These are phyloP conservation scores for Pyrenochaeta sp. DNA, from an alignment of 2,329 filamentous ascomycete species.

Conservation along the genomic window DNA sequence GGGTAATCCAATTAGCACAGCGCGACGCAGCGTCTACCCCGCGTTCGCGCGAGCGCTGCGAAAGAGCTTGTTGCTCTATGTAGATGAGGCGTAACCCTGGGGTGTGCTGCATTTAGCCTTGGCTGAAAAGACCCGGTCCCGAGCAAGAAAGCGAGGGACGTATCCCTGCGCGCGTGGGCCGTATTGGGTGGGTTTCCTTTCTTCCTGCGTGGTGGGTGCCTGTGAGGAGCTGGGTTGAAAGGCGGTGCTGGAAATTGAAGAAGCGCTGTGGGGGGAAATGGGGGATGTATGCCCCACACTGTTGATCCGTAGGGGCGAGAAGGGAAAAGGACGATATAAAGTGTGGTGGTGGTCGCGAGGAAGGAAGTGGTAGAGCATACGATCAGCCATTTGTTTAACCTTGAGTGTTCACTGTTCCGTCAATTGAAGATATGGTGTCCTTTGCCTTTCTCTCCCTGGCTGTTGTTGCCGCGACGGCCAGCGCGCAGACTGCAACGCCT, in stretches of 20 bases:
- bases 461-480: conserved; percentile 6
- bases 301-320: too few species aligned
- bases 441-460: conserved; percentile 25
- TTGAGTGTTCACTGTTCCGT: too few species aligned
- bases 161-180: not conserved
- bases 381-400: too few species aligned
- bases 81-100: not conserved
- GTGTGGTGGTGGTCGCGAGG: too few species aligned
- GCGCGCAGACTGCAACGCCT: conserved; percentile 21
- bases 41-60: not conserved
- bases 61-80: not conserved
- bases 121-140: not conserved
- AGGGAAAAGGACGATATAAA: too few species aligned
- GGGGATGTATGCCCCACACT: too few species aligned
- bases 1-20: not conserved
- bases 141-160: not conserved
- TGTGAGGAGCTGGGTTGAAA: too few species aligned
- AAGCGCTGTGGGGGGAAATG: too few species aligned
- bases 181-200: not conserved
- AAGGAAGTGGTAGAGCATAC: too few species aligned
- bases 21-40: not conserved
- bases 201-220: too few species aligned
- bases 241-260: too few species aligned
- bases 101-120: not conserved
- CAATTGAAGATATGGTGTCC: conserved; percentile 22